These are phyloP conservation scores for Cryptosporidium muris DNA, from an alignment of 169 alveolate species.

Conservation along the genomic window DNA sequence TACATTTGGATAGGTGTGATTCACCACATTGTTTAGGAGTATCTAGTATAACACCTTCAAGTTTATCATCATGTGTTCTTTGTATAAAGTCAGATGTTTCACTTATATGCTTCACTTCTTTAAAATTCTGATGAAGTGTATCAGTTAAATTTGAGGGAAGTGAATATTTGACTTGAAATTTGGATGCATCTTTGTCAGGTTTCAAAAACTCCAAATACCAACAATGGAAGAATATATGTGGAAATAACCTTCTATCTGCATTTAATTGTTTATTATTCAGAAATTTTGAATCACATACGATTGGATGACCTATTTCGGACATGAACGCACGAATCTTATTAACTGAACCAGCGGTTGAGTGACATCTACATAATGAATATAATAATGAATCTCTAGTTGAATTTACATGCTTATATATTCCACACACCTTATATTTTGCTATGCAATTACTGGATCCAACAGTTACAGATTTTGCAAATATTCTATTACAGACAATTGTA, in stretches of 20 bases:
- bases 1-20: not conserved
- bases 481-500: constrained; percentile 12
- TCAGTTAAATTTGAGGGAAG: no score
- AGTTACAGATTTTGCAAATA: constrained; percentile 36
- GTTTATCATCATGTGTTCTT: not conserved
- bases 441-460: constrained; percentile 17
- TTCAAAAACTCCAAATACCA: constrained; percentile 31
- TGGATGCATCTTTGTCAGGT: not conserved
- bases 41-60: not conserved
- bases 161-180: no score
- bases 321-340: constrained; percentile 34
- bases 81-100: not conserved
- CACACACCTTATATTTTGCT: constrained; percentile 33
- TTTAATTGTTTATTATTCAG: constrained; percentile 29
- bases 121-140: no score
- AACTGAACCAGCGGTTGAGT: constrained; percentile 9
- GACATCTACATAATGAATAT: constrained; percentile 31
- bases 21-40: not conserved
- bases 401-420: constrained; percentile 15
- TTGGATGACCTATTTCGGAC: constrained; percentile 46
- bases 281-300: constrained; percentile 40
- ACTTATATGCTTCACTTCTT: no score
- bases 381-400: constrained; percentile 31
- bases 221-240: constrained; percentile 38
- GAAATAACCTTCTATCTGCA: constrained; percentile 39